These are phyloP conservation scores for Glycine soja DNA, from an alignment of 306 rosid species.

Conservation along the genomic window DNA sequence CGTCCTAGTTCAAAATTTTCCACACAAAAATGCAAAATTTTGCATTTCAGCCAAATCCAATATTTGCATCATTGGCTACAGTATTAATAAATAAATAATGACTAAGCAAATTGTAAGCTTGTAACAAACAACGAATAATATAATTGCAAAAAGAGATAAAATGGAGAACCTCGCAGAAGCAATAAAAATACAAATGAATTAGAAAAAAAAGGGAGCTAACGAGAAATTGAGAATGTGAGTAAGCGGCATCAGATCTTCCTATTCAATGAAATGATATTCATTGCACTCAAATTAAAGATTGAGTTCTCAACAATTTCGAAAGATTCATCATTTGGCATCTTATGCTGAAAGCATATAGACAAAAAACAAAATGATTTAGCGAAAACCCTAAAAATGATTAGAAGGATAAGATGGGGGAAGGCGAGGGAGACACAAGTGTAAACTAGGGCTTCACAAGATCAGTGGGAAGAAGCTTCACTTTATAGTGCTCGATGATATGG, in stretches of 20 bases:
- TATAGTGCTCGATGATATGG: background rate
- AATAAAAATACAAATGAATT: background rate
- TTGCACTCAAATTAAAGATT: slow-evolving; percentile 45
- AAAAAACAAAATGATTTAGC: background rate
- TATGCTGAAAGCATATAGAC: background rate
- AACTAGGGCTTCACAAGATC: slow-evolving; percentile 28
- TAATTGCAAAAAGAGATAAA: background rate
- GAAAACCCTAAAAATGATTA: background rate
- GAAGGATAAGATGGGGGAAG: background rate
- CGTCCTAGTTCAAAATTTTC: slow-evolving; percentile 84
- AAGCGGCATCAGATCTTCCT: slow-evolving; percentile 57
- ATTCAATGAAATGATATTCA: slow-evolving; percentile 43
- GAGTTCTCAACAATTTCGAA: slow-evolving; percentile 45
- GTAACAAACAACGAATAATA: background rate
- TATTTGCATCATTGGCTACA: slow-evolving; percentile 65
- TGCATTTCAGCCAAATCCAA: slow-evolving; percentile 51
- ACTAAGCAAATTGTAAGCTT: background rate
- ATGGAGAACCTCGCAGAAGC: background rate
- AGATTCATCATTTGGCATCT: slow-evolving; percentile 49
- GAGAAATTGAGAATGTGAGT: background rate
- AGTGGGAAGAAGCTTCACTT: background rate
- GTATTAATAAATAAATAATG: too few species aligned
- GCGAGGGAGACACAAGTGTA: background rate
- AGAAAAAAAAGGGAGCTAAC: background rate
- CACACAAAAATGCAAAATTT: slow-evolving; percentile 57